Percentiles rank a stretch among this genome's conserved stretches.
Evolutionary conservation across 345 rosid genomes (phyloP).

Genomic region (Iberis pinnata): DNA sequence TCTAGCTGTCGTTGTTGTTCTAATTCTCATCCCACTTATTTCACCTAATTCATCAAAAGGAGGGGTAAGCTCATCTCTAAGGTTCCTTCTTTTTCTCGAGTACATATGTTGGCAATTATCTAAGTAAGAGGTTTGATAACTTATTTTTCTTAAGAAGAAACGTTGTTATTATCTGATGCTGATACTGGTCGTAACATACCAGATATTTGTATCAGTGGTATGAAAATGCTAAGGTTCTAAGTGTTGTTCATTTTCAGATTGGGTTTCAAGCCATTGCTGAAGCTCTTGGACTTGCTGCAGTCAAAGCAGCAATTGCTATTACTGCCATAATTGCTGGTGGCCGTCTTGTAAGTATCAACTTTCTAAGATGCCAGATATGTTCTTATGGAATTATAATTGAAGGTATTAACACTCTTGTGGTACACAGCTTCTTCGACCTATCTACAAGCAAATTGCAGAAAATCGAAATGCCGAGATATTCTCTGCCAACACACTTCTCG

Average conservation of each 20-base stretch:
- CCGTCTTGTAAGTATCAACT: conserved; percentile 87
- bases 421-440: conserved; percentile 89
- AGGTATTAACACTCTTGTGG: conserved; percentile 11
- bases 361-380: conserved; percentile 25
- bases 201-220: conserved; percentile 9
- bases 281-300: conserved; percentile 97
- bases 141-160: neutral
- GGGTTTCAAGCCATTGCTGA: conserved; percentile 98
- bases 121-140: conserved; percentile 8
- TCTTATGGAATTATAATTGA: conserved; percentile 12
- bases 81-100: conserved; percentile 7
- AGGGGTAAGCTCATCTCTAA: conserved; percentile 62
- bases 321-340: conserved; percentile 96
- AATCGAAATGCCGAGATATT: conserved; percentile 97
- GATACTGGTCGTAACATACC: neutral
- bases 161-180: conserved; percentile 7
- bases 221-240: conserved; percentile 12
- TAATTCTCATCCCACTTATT: conserved; percentile 94
- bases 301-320: conserved; percentile 90
- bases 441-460: conserved; percentile 94
- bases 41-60: conserved; percentile 98
- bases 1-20: conserved; percentile 94
- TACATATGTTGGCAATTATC: conserved; percentile 6
- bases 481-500: conserved; percentile 94
- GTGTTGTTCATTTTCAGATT: conserved; percentile 57